These are phyloP conservation scores for Boletus subparvulus DNA, from an alignment of 768 basidiomycete genomes.

Conservation along the genomic window DNA sequence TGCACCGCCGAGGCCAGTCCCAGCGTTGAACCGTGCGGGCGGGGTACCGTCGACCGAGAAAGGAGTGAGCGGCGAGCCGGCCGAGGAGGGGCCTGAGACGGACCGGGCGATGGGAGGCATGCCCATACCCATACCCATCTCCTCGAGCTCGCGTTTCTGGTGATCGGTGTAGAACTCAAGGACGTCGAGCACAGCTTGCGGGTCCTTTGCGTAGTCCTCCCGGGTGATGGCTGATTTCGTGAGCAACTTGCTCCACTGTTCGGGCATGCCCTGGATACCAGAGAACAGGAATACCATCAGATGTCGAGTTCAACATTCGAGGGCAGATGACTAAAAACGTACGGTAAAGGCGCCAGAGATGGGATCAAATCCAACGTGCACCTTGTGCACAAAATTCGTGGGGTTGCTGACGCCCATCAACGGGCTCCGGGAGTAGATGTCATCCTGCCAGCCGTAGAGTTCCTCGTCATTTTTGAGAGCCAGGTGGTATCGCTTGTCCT, in stretches of 20 bases:
- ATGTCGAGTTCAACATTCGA: background rate
- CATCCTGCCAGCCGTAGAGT: constrained; percentile 98
- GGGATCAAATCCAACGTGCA: constrained; percentile 97
- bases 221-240: constrained; percentile 97
- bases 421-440: constrained; percentile 89
- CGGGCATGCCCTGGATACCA: constrained; percentile 77
- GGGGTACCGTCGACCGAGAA: constrained; percentile 40
- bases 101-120: constrained; percentile 27
- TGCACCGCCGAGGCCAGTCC: constrained; percentile 85
- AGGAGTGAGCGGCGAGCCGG: constrained; percentile 33
- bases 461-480: constrained; percentile 93
- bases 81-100: constrained; percentile 21
- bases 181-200: constrained; percentile 95
- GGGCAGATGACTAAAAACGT: constrained; percentile 31
- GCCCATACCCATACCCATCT: constrained; percentile 39
- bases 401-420: constrained; percentile 92
- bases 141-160: constrained; percentile 91
- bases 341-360: constrained; percentile 93
- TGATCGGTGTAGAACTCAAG: constrained; percentile 98
- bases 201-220: constrained; percentile 96
- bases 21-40: constrained; percentile 84
- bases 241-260: constrained; percentile 96
- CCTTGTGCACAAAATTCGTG: constrained; percentile 98
- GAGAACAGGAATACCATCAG: background rate
- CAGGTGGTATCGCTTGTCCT: constrained; percentile 77